Evolutionary conservation across 1,139 yeast species (phyloP).

Genomic region (Taiozyma sp.): DNA sequence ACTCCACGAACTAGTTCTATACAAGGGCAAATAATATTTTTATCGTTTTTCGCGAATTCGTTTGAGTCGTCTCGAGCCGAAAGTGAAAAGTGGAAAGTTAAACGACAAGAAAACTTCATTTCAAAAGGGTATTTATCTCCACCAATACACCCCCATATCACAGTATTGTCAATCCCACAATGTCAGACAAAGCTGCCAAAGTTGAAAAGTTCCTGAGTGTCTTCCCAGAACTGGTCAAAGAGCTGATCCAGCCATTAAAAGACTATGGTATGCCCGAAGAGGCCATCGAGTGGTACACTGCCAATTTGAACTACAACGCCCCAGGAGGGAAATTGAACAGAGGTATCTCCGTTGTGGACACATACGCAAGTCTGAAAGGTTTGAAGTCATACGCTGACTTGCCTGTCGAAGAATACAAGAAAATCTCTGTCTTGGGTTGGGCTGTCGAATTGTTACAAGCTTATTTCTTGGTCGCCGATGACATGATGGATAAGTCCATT

Average conservation of each 20-base stretch:
- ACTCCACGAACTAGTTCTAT: too few species aligned
- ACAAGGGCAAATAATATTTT: too few species aligned
- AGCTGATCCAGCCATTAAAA: constrained; percentile 56
- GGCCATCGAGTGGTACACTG: constrained; percentile 82
- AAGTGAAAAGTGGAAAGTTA: neutral
- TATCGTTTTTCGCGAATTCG: too few species aligned
- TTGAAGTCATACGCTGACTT: constrained; percentile 56
- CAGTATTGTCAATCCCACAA: constrained; percentile 2
- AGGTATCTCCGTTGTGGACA: constrained; percentile 92
- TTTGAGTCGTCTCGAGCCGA: neutral
- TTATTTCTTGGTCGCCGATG: constrained; percentile 95
- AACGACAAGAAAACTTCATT: neutral
- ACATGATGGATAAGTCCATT: constrained; percentile 96
- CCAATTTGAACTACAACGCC: constrained; percentile 75
- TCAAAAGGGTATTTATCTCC: too few species aligned
- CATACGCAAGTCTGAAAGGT: constrained; percentile 73
- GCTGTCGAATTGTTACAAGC: constrained; percentile 93
- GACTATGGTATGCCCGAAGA: constrained; percentile 80
- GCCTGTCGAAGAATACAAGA: constrained; percentile 63
- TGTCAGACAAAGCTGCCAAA: constrained; percentile 27
- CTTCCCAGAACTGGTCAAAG: constrained; percentile 76
- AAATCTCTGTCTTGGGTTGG: constrained; percentile 93
- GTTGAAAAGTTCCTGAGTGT: constrained; percentile 64
- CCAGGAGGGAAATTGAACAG: constrained; percentile 97
- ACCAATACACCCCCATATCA: too few species aligned